A percentile compares a stretch with the other conserved stretches of the same genome.
Evolutionary conservation across 176 grass and related monocot genomes (phyloP).

Genomic region (Aegilops tauschii): DNA sequence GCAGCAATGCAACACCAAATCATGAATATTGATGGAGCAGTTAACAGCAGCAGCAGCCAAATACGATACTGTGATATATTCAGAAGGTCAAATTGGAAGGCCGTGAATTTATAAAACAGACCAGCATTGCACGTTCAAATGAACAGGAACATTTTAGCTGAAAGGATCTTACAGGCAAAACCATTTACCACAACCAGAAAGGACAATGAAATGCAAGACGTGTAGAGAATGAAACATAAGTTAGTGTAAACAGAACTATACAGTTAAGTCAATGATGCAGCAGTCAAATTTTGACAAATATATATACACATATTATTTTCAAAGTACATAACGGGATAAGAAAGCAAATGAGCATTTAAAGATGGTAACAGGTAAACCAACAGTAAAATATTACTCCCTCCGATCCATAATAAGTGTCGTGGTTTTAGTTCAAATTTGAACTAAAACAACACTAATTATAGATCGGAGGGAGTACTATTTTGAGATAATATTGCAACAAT

Average conservation of each 20-base stretch:
- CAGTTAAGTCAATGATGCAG: too few species aligned
- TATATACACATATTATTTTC: not conserved
- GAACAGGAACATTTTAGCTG: not conserved
- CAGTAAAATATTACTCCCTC: not conserved
- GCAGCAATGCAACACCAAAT: not conserved
- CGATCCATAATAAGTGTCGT: too few species aligned
- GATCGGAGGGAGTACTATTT: not conserved
- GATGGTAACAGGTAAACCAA: not conserved
- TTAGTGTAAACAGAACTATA: too few species aligned
- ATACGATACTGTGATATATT: not conserved
- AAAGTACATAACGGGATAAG: not conserved
- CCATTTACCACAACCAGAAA: too few species aligned
- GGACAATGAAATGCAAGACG: too few species aligned
- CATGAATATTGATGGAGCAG: slow-evolving; percentile 17
- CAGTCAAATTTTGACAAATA: not conserved
- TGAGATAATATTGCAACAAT: slow-evolving; percentile 5
- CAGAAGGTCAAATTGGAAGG: not conserved
- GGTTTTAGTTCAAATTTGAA: too few species aligned
- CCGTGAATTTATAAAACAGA: not conserved
- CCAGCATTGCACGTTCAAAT: not conserved
- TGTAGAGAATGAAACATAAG: too few species aligned
- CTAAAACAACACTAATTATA: too few species aligned
- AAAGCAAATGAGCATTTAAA: slow-evolving; percentile 20
- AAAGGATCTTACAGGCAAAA: not conserved
- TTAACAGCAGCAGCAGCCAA: not conserved